These are phyloP conservation scores for Hibiscus tridactylites DNA, from an alignment of 345 rosid species.

Conservation along the genomic window DNA sequence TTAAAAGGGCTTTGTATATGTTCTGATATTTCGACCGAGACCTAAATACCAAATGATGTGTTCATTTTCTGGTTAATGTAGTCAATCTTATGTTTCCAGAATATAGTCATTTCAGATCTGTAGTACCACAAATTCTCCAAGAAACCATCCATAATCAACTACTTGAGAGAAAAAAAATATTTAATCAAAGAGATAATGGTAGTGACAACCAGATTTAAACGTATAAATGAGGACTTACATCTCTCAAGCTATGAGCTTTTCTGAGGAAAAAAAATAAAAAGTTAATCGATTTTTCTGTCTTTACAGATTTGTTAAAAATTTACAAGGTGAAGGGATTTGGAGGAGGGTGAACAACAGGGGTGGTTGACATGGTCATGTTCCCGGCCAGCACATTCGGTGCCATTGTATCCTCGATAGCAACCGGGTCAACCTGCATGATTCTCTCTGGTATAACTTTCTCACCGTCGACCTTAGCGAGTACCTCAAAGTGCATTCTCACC, in stretches of 20 bases:
- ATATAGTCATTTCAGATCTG: too few species aligned
- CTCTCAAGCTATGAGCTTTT: neutral
- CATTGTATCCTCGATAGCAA: constrained; percentile 49
- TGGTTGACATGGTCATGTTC: constrained; percentile 51
- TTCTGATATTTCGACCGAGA: neutral
- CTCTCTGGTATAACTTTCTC: constrained; percentile 64
- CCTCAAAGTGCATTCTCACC: constrained; percentile 76
- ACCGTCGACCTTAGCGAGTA: constrained; percentile 80
- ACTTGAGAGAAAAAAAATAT: neutral
- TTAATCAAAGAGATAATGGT: neutral
- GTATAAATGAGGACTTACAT: neutral
- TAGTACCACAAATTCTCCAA: neutral
- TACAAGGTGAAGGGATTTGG: constrained; percentile 54
- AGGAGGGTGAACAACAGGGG: constrained; percentile 58
- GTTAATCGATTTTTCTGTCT: neutral
- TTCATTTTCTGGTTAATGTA: too few species aligned
- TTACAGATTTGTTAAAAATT: constrained; percentile 8
- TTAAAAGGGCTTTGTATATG: neutral
- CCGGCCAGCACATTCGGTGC: constrained; percentile 41
- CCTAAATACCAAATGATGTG: too few species aligned
- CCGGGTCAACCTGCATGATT: constrained; percentile 59
- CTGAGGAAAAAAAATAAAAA: neutral
- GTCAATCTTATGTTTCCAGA: too few species aligned
- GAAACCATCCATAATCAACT: neutral
- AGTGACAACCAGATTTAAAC: neutral